These are phyloP conservation scores for Nakaseomyces kungkrabaensis DNA, from an alignment of 1,139 yeast genomes.

Conservation along the genomic window DNA sequence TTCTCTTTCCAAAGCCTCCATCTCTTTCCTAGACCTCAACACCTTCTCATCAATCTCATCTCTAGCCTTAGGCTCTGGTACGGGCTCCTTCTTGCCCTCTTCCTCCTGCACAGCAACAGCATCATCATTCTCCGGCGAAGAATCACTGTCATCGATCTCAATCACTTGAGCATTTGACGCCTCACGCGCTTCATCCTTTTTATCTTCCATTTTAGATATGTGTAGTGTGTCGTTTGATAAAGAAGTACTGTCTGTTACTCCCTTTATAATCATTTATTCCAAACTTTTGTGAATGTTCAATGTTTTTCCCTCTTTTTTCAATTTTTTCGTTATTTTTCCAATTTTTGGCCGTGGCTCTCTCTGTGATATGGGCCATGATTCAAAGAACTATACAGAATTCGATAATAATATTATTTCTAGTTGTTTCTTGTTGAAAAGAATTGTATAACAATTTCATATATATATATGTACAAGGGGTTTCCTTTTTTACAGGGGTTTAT, in stretches of 20 bases:
- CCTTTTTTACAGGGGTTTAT: not conserved
- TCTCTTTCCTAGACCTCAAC: constrained; percentile 2
- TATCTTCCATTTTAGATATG: not conserved
- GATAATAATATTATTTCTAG: not conserved
- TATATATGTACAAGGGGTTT: not conserved
- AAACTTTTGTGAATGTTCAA: too few relatives aligned
- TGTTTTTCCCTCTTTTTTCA: too few relatives aligned
- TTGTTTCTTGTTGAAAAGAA: not conserved
- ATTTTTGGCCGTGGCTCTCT: too few relatives aligned
- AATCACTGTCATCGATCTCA: constrained; percentile 1
- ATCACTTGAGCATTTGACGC: constrained; percentile 2
- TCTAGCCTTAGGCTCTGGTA: not conserved
- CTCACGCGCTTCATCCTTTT: not conserved
- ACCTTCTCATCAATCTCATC: constrained; percentile 1
- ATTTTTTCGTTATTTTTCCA: too few relatives aligned
- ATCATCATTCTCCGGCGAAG: constrained; percentile 1
- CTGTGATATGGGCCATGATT: too few relatives aligned
- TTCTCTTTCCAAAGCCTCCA: constrained; percentile 3
- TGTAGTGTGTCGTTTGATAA: too few relatives aligned
- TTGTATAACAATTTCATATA: not conserved
- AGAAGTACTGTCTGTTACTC: too few relatives aligned
- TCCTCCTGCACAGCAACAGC: constrained; percentile 1
- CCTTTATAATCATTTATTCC: too few relatives aligned
- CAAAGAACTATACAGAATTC: too few relatives aligned
- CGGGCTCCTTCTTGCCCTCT: not conserved